phyloP scores from a whole-genome alignment of 2,329 filamentous ascomycete species.

The Fusarium pseudoanthophilum region DNA sequence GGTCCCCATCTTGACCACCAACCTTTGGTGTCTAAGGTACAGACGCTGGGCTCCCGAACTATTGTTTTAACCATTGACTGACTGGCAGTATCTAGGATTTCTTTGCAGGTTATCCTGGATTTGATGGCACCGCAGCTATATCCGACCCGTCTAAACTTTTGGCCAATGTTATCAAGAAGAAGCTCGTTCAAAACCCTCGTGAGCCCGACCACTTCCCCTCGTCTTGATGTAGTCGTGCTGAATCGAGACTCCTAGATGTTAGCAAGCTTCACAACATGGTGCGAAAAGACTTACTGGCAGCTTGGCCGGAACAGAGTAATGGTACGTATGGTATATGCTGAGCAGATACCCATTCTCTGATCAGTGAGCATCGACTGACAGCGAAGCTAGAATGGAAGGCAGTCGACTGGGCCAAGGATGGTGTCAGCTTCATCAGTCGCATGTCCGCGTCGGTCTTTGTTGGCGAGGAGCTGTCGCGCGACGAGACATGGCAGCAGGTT shows the following conservation, averaged over 20 bases:
- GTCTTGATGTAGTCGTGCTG: background rate
- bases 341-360: background rate
- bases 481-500: background rate
- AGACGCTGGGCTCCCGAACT: accelerated
- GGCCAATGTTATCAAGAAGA: background rate
- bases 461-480: background rate
- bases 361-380: background rate
- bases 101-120: background rate
- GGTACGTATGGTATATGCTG: background rate
- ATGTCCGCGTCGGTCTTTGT: background rate
- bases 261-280: background rate
- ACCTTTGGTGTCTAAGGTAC: background rate
- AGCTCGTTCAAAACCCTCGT: background rate
- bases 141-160: background rate
- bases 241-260: background rate
- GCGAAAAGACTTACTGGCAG: background rate
- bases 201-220: background rate
- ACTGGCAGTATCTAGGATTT: background rate
- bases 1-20: background rate
- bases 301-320: background rate
- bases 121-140: background rate
- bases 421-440: background rate
- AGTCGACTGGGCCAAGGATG: background rate
- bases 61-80: accelerated
- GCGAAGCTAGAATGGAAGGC: background rate